These are phyloP conservation scores for Carex arenaria DNA, from an alignment of 202 grass and related monocot genomes.

Conservation along the genomic window DNA sequence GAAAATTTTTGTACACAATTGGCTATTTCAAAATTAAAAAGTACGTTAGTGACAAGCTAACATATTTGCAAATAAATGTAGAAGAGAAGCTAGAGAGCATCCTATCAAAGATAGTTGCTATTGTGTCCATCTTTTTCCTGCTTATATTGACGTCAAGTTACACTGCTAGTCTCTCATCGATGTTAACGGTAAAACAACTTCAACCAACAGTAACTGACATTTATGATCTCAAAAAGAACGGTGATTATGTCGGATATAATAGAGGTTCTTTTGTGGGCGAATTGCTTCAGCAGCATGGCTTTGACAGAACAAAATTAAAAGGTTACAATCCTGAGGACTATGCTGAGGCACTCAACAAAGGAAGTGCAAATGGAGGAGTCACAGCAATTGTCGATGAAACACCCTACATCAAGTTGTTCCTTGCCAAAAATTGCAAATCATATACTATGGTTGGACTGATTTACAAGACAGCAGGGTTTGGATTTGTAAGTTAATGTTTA, in stretches of 20 bases:
- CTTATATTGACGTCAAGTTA: conserved; percentile 40
- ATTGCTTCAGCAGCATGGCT: conserved; percentile 8
- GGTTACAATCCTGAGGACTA: conserved; percentile 1
- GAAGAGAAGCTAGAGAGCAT: conserved; percentile 22
- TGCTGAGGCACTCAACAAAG: conserved; percentile 28
- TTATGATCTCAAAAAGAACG: conserved; percentile 27
- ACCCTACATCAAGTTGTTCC: conserved; percentile 42
- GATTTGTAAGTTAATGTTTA: conserved; percentile 20
- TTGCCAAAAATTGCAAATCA: conserved; percentile 22
- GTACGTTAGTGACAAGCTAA: not conserved
- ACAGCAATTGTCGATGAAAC: conserved; percentile 34
- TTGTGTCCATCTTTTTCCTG: conserved; percentile 34
- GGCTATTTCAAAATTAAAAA: no score
- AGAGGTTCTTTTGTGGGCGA: conserved; percentile 21
- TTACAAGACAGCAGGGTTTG: conserved; percentile 37
- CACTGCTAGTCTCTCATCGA: conserved; percentile 37
- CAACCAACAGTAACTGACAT: conserved; percentile 29
- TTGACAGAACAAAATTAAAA: conserved; percentile 24
- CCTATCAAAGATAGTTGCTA: conserved; percentile 25
- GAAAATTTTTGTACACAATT: no score
- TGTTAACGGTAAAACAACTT: conserved; percentile 43
- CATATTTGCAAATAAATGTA: not conserved
- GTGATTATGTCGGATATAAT: conserved; percentile 34
- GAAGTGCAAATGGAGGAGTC: conserved; percentile 36
- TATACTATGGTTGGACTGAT: conserved; percentile 51